Evolutionary conservation across 139 green algal species (phyloP), one percentile per base, ranked within the genome.

Genomic region (Picochlorum sp.): DNA sequence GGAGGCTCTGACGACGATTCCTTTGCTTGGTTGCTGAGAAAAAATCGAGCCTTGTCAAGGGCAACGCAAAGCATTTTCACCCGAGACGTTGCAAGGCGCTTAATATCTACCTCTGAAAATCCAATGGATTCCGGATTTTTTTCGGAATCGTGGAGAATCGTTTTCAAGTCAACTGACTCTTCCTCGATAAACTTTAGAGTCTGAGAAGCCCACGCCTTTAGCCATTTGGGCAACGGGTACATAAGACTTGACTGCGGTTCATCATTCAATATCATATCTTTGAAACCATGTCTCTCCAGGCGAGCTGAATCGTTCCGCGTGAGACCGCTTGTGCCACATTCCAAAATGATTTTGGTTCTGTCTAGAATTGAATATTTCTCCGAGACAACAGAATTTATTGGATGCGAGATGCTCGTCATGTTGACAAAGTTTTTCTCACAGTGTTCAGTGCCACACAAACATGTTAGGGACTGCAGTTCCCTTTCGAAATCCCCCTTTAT

Each of bases 21-120:
- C 37, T 18, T 7, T 21, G 21, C 68, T n/a, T 76, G 63, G 58
- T 75, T 61, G 3, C 68, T 45, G 24, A 94, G 71, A 44, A 73
- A 82, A 49, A 86, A 68, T 70, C 84, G 85, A 20, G 87, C 76
- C 74, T 90, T 90, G 77, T 95, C 86, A 45, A 95, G 50, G 10
- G 84, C 89, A 55, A 92, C 80, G 6, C 77, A 81, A 49, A 95
- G 74, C 58, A 88, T 85, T 60, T 89, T 77, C 49, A 94, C 38
- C 14, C 87, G 69, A 59, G 78, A 83, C 7, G 73, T 68, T 7
- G 49, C 55, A 5, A 90, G 78, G 34, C 73, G 68, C 26, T 65
- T 23, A 38, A 69, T 60, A 20, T 75, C 69, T 54, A 26, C 11
- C 16, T 26, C n/a, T 44, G 65, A 45, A 10, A 31, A 69, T 41